phyloP scores from a whole-genome alignment of 1,284 basidiomycete species.

The Cryptococcus maquisensis region DNA sequence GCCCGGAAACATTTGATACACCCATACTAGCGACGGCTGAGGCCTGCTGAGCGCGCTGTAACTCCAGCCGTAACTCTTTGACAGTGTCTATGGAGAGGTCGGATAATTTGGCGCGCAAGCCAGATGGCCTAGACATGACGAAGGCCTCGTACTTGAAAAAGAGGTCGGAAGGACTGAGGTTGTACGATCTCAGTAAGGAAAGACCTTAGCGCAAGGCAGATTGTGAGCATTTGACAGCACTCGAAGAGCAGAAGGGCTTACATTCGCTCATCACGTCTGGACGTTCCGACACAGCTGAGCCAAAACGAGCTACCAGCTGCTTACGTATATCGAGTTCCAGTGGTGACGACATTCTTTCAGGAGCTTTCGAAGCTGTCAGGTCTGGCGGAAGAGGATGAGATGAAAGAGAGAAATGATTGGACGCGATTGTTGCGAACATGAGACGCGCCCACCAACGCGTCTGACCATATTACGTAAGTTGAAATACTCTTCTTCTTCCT shows the following conservation, averaged over 20 bases:
- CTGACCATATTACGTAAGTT: no score
- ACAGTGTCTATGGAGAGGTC: slow-evolving; percentile 41
- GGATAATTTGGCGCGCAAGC: slow-evolving; percentile 40
- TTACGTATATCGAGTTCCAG: slow-evolving; percentile 1
- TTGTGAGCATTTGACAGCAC: neutral
- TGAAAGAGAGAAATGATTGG: neutral
- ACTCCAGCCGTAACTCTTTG: slow-evolving; percentile 46
- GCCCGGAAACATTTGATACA: neutral
- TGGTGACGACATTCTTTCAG: no score
- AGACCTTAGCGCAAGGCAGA: slow-evolving; percentile 31
- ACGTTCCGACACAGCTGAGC: slow-evolving; percentile 30
- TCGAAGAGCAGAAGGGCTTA: slow-evolving; percentile 13
- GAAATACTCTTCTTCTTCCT: no score
- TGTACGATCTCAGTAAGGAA: slow-evolving; percentile 45
- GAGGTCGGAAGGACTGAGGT: slow-evolving; percentile 43
- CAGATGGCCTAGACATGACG: slow-evolving; percentile 44
- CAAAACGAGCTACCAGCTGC: slow-evolving; percentile 36
- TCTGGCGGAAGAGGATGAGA: slow-evolving; percentile 14
- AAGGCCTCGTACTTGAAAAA: slow-evolving; percentile 53
- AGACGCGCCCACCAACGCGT: no score
- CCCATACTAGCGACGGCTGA: slow-evolving; percentile 22
- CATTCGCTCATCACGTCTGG: slow-evolving; percentile 46
- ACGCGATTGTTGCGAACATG: neutral
- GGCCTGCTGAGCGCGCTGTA: slow-evolving; percentile 43
- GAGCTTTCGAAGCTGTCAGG: neutral